Evolutionary conservation across 2,329 filamentous ascomycete species (phyloP).

Genomic region (Diplodia sapinea): DNA sequence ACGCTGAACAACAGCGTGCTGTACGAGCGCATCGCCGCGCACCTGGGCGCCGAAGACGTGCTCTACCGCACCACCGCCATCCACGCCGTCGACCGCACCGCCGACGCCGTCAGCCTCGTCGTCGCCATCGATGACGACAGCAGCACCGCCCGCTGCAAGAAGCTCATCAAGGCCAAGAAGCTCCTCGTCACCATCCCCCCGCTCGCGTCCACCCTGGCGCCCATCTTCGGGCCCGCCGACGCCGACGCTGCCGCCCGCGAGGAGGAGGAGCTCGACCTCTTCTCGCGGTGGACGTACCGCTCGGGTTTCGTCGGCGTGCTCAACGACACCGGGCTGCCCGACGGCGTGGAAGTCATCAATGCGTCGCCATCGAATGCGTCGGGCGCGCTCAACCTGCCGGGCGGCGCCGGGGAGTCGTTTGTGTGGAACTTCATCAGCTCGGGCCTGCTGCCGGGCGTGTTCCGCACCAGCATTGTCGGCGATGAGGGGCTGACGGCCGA

Average conservation of each 20-base stretch:
- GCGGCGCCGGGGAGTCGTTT: background rate
- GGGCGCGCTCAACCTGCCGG: slow-evolving; percentile 38
- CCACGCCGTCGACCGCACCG: background rate
- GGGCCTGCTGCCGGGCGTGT: slow-evolving; percentile 32
- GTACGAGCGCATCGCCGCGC: slow-evolving; percentile 33
- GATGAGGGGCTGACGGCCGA: background rate
- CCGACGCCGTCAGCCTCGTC: slow-evolving; percentile 31
- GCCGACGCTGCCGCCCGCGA: slow-evolving; percentile 36
- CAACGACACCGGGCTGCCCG: slow-evolving; percentile 48
- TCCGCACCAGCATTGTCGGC: slow-evolving; percentile 35
- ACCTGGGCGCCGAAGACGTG: slow-evolving; percentile 32
- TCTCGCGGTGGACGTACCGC: slow-evolving; percentile 47
- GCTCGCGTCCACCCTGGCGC: slow-evolving; percentile 48
- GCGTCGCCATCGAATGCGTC: slow-evolving; percentile 41
- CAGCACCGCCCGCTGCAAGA: background rate
- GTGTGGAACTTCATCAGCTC: slow-evolving; percentile 30
- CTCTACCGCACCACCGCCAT: slow-evolving; percentile 32
- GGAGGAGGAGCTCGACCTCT: slow-evolving; percentile 44
- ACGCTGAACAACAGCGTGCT: slow-evolving; percentile 37
- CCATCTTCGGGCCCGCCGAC: slow-evolving; percentile 54
- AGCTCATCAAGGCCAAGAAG: slow-evolving; percentile 48
- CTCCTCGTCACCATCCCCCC: slow-evolving; percentile 54
- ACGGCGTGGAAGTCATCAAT: slow-evolving; percentile 39
- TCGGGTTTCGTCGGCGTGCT: slow-evolving; percentile 51
- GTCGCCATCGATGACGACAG: slow-evolving; percentile 27